phyloP scores from a whole-genome alignment of 768 basidiomycete genomes.

The Cubamyces sp. region DNA sequence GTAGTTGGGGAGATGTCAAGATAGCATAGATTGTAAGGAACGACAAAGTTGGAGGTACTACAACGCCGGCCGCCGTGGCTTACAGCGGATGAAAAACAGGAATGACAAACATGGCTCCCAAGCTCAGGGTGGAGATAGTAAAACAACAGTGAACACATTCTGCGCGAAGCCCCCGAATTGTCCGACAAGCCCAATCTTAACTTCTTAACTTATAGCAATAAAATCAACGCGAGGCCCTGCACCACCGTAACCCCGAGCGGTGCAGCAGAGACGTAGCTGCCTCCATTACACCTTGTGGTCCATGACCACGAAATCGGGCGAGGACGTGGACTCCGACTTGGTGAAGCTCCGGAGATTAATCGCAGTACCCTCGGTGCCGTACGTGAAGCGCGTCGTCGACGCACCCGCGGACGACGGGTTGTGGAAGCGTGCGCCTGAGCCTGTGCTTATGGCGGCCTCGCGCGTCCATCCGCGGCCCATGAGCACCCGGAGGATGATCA shows the following conservation, averaged over 20 bases:
- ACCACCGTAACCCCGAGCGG: not conserved
- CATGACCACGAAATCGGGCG: not conserved
- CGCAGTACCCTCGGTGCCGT: slow-evolving; percentile 3
- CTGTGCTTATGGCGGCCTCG: not conserved
- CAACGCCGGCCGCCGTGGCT: too few species aligned
- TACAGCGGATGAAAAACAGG: too few species aligned
- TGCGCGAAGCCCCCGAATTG: not conserved
- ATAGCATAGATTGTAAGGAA: not conserved
- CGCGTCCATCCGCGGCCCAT: slow-evolving; percentile 14
- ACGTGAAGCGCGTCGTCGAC: not conserved
- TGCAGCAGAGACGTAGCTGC: not conserved
- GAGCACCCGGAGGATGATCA: slow-evolving; percentile 25
- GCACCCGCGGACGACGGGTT: not conserved
- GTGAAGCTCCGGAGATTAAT: slow-evolving; percentile 9
- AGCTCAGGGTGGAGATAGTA: not conserved
- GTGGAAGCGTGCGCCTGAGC: not conserved
- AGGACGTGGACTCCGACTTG: not conserved
- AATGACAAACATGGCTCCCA: not conserved
- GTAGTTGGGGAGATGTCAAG: too few species aligned
- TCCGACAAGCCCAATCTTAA: not conserved
- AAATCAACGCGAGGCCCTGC: not conserved
- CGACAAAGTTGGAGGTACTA: not conserved
- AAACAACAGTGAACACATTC: not conserved
- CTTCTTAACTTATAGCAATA: not conserved
- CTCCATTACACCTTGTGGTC: slow-evolving; percentile 5